Conservation (phyloP, 108 stramenopile genomes). For the Cyclotella choctawhatcheeana region DNA sequence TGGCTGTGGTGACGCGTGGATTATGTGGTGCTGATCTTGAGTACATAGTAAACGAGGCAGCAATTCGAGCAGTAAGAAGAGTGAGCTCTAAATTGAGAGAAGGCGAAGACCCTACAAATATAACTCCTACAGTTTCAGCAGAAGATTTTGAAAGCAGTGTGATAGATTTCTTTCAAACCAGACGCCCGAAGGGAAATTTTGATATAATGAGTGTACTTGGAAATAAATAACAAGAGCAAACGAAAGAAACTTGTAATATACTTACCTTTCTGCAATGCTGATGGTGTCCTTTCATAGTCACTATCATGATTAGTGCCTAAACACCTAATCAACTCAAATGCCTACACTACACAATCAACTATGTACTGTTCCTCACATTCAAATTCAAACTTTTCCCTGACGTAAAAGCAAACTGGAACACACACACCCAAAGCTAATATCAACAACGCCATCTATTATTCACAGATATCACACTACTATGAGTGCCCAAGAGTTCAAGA, state of each 20-base stretch:
- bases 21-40: constrained; percentile 95
- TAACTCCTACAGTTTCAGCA: constrained; percentile 65
- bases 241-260: neutral
- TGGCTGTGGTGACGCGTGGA: constrained; percentile 78
- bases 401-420: too few species aligned
- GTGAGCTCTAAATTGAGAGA: constrained; percentile 63
- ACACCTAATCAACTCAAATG: too few species aligned
- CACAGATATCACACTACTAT: too few species aligned
- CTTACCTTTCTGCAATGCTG: too few species aligned
- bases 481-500: too few species aligned
- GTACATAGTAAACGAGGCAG: constrained; percentile 96
- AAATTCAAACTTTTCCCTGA: too few species aligned
- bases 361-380: too few species aligned
- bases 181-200: constrained; percentile 48
- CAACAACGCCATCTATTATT: too few species aligned
- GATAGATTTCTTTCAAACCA: constrained; percentile 69
- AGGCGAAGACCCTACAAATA: constrained; percentile 46
- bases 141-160: constrained; percentile 82
- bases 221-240: constrained; percentile 4
- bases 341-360: too few species aligned
- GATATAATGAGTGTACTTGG: constrained; percentile 22
- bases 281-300: too few species aligned
- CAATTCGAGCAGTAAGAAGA: constrained; percentile 90
- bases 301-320: too few species aligned
- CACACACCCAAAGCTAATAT: too few species aligned